These are phyloP conservation scores for Tetrahymena malaccensis DNA, from an alignment of 73 alveolate species.

Conservation along the genomic window DNA sequence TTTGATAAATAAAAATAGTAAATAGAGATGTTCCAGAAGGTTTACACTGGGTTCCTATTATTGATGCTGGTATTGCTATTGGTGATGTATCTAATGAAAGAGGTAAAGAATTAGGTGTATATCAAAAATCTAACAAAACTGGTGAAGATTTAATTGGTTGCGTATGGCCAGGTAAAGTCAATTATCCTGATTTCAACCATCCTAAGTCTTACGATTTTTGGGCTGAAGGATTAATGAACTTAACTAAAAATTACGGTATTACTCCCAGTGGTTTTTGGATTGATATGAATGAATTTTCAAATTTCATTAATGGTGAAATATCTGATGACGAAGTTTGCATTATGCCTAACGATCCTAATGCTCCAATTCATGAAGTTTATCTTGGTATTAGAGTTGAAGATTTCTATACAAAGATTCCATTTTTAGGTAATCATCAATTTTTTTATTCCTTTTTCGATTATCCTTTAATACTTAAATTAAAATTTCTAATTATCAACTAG, in stretches of 20 bases:
- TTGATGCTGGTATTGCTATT: slow-evolving; percentile 64
- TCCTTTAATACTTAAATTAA: slow-evolving; percentile 39
- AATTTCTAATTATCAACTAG: slow-evolving; percentile 29
- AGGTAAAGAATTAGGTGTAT: slow-evolving; percentile 49
- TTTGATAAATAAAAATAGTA: slow-evolving; percentile 40
- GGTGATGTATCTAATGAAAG: slow-evolving; percentile 3
- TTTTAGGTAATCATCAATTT: slow-evolving; percentile 73
- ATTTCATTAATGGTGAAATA: slow-evolving; percentile 47
- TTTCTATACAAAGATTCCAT: slow-evolving; percentile 14
- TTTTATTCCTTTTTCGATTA: slow-evolving; percentile 56
- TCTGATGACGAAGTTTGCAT: slow-evolving; percentile 5
- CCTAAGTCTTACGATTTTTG: slow-evolving; percentile 64
- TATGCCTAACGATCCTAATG: background rate
- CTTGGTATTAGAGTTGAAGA: slow-evolving; percentile 9
- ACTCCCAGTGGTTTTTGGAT: slow-evolving; percentile 66
- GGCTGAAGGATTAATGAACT: slow-evolving; percentile 50
- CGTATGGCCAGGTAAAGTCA: slow-evolving; percentile 79
- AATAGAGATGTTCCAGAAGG: slow-evolving; percentile 26
- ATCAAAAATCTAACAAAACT: slow-evolving; percentile 46
- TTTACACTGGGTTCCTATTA: slow-evolving; percentile 63
- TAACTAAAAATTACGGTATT: slow-evolving; percentile 39
- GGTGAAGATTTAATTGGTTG: slow-evolving; percentile 39
- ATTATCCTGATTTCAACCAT: slow-evolving; percentile 63
- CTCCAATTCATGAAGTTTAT: background rate
- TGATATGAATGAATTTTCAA: slow-evolving; percentile 75